phyloP scores from a whole-genome alignment of 2,329 filamentous ascomycete species.

The Colletotrichum sp. region DNA sequence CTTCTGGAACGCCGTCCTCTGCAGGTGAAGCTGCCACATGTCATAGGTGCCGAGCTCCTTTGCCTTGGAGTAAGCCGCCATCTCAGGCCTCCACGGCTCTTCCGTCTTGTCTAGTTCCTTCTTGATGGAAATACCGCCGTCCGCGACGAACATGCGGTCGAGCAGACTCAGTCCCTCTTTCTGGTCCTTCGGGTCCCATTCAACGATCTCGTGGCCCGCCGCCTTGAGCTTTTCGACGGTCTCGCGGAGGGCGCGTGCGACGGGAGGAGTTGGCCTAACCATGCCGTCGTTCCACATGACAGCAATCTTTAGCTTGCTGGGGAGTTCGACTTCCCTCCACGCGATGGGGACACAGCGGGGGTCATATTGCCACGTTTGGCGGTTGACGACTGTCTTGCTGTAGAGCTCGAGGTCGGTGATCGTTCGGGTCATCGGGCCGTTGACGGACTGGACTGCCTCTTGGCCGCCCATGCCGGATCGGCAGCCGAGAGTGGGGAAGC shows the following conservation, averaged over 20 bases:
- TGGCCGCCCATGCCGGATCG: constrained; percentile 67
- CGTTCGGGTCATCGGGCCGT: constrained; percentile 65
- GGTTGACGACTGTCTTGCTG: constrained; percentile 53
- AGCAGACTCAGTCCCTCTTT: constrained; percentile 40
- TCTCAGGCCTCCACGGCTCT: constrained; percentile 46
- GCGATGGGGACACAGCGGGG: constrained; percentile 64
- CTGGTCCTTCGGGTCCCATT: constrained; percentile 53
- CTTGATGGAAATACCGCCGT: constrained; percentile 47
- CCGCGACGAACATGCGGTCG: constrained; percentile 51
- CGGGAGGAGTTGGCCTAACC: constrained; percentile 69
- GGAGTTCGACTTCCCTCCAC: constrained; percentile 47
- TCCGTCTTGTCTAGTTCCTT: constrained; percentile 43
- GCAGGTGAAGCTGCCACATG: constrained; percentile 53
- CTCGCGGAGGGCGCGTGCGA: constrained; percentile 59
- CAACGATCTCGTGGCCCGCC: constrained; percentile 56
- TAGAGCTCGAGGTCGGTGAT: constrained; percentile 62
- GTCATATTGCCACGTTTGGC: constrained; percentile 61
- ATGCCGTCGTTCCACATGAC: constrained; percentile 70
- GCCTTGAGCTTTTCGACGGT: constrained; percentile 43
- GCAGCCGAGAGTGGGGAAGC: constrained; percentile 59
- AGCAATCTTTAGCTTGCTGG: constrained; percentile 55
- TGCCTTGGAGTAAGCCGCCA: constrained; percentile 35
- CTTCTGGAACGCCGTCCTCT: constrained; percentile 50
- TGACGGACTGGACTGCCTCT: constrained; percentile 67
- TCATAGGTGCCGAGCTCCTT: constrained; percentile 45